Conservation (phyloP, 2,329 filamentous ascomycete genomes). For the Tolypocladium nubicola region DNA sequence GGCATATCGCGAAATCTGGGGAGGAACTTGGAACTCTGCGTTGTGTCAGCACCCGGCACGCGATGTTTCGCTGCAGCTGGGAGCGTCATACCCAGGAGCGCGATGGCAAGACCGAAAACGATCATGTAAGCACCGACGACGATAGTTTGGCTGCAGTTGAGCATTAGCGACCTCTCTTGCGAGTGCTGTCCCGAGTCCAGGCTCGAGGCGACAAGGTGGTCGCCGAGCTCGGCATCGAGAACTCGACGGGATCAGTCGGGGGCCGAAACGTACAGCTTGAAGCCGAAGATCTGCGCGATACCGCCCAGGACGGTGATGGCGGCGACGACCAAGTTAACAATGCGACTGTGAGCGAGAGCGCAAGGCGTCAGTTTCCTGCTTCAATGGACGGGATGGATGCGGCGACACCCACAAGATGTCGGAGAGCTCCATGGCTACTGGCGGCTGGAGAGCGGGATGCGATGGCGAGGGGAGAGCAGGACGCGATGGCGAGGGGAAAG, state of each 20-base stretch:
- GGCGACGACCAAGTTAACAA: slow-evolving; percentile 85
- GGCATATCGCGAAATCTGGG: slow-evolving; percentile 84
- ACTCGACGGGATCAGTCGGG: neutral
- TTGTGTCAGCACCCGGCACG: slow-evolving; percentile 10
- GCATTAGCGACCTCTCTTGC: neutral
- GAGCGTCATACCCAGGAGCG: slow-evolving; percentile 43
- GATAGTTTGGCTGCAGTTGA: slow-evolving; percentile 29
- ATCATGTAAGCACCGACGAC: slow-evolving; percentile 83
- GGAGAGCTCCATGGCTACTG: slow-evolving; percentile 69
- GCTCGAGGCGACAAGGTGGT: neutral
- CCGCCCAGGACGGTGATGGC: slow-evolving; percentile 83
- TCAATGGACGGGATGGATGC: neutral
- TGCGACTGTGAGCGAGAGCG: slow-evolving; percentile 51
- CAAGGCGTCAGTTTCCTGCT: slow-evolving; percentile 21
- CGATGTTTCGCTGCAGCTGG: neutral
- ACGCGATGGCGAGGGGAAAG: neutral
- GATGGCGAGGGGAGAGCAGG: neutral
- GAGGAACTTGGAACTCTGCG: slow-evolving; percentile 85
- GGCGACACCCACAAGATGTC: slow-evolving; percentile 66
- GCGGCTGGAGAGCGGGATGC: neutral
- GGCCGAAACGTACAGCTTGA: slow-evolving; percentile 43
- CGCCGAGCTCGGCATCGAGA: neutral
- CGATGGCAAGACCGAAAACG: slow-evolving; percentile 74
- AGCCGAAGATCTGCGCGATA: slow-evolving; percentile 57
- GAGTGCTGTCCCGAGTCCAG: neutral